These are phyloP conservation scores for Aureobasidium sp. DNA, from an alignment of 2,329 filamentous ascomycete genomes.

Conservation along the genomic window DNA sequence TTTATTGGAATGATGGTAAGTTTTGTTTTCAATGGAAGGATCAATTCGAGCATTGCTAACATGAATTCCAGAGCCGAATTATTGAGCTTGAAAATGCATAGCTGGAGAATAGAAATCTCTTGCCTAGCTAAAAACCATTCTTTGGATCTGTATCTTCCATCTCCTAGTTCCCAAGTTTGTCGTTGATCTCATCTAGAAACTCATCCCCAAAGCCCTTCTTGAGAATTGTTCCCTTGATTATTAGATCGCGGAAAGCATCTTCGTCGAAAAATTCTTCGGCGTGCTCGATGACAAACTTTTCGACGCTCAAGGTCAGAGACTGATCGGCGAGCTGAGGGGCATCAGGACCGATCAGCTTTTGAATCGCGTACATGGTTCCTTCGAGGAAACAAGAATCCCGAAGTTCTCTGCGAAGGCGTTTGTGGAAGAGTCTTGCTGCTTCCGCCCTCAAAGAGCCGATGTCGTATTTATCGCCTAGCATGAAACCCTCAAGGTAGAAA, in stretches of 20 bases:
- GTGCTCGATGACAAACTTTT: no score
- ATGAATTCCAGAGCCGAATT: neutral
- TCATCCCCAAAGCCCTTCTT: no score
- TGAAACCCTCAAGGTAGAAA: neutral
- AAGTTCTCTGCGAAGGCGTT: no score
- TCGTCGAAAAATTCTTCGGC: no score
- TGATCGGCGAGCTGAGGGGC: neutral
- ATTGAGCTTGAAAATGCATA: neutral
- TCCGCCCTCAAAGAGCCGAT: neutral
- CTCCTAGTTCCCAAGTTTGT: no score
- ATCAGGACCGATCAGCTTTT: neutral
- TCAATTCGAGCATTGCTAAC: neutral
- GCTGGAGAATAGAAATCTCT: no score
- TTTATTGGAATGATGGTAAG: constrained; percentile 15
- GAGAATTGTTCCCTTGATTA: no score
- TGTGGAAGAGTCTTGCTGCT: neutral
- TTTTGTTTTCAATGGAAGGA: neutral
- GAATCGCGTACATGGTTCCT: neutral
- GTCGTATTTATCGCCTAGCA: neutral
- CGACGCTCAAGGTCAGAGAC: neutral
- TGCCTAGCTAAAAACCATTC: no score
- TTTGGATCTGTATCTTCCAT: no score
- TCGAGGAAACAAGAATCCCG: no score
- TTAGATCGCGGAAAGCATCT: no score
- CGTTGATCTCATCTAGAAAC: no score